A percentile compares a stretch with the other conserved stretches of the same genome.
phyloP scores from a whole-genome alignment of 805 yeast species.

The Saccharomycopsis capsularis region DNA sequence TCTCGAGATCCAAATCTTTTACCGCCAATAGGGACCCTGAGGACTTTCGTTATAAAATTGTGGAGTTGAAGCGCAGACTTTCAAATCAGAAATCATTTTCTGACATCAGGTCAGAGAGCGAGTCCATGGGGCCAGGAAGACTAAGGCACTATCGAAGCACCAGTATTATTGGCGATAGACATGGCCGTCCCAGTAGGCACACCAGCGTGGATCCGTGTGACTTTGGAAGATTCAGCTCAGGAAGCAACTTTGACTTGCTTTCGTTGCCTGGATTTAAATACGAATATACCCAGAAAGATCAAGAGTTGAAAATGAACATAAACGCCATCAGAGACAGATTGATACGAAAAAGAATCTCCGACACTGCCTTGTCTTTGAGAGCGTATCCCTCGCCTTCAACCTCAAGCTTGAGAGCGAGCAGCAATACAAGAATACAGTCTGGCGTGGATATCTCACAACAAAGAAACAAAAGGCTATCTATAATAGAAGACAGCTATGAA shows the following conservation, averaged over 20 bases:
- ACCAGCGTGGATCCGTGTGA: constrained; percentile 5
- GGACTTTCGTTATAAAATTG: constrained; percentile 13
- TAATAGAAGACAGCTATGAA: constrained; percentile 19
- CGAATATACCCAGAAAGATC: constrained; percentile 17
- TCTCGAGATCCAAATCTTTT: background rate
- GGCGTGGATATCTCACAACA: background rate
- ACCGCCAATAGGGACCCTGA: background rate
- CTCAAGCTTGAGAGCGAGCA: background rate
- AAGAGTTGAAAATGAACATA: constrained; percentile 19
- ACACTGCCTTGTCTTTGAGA: constrained; percentile 19
- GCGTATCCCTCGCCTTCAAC: constrained; percentile 7
- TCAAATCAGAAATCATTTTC: constrained; percentile 16
- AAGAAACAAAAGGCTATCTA: constrained; percentile 9
- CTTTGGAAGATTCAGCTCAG: constrained; percentile 4
- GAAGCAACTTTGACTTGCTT: constrained; percentile 10
- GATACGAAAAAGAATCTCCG: constrained; percentile 19
- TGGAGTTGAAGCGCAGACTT: constrained; percentile 13
- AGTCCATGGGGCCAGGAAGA: constrained; percentile 4
- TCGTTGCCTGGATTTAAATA: constrained; percentile 16
- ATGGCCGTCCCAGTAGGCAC: constrained; percentile 9
- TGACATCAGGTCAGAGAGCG: constrained; percentile 17
- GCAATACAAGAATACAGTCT: background rate
- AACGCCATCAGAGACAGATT: constrained; percentile 17
- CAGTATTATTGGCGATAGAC: constrained; percentile 13
- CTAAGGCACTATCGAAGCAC: constrained; percentile 16